Conservation (phyloP, 108 stramenopile genomes). For the Cyclostephanos tholiformis region DNA sequence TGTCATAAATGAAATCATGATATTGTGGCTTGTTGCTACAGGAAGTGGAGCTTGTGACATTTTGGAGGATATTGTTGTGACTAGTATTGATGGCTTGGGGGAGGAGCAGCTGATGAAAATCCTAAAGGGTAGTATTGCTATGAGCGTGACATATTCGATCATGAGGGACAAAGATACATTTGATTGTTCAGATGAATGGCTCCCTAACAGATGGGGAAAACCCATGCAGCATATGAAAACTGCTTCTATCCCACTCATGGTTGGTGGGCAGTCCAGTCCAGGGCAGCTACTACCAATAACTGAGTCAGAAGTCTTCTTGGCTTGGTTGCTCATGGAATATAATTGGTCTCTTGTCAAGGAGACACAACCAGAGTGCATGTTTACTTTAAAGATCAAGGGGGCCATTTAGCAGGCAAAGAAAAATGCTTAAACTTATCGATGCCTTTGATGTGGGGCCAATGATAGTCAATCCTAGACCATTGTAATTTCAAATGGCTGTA, state of each 20-base stretch:
- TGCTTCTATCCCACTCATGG: conserved; percentile 48
- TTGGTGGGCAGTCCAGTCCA: conserved; percentile 50
- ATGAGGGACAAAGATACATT: conserved; percentile 38
- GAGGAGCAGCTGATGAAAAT: conserved; percentile 4
- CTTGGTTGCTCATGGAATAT: background rate
- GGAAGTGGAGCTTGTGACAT: conserved; percentile 32
- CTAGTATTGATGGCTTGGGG: background rate
- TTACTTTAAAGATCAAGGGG: background rate
- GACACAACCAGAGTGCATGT: background rate
- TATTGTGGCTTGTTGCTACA: conserved; percentile 38
- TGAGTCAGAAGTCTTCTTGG: background rate
- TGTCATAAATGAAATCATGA: conserved; percentile 46
- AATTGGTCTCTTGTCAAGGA: background rate
- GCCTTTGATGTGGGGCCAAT: too few relatives aligned
- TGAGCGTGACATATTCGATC: conserved; percentile 32
- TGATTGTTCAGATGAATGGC: conserved; percentile 51
- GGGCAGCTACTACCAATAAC: conserved; percentile 47
- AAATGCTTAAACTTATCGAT: background rate
- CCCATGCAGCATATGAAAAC: conserved; percentile 38
- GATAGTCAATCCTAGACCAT: too few relatives aligned
- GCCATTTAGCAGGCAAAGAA: background rate
- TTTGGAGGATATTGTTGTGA: conserved; percentile 28
- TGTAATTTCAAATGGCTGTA: too few relatives aligned
- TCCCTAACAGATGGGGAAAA: conserved; percentile 50
- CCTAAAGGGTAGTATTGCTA: conserved; percentile 47